phyloP scores from a whole-genome alignment of 345 rosid species.

The Lenwebbia sp. region DNA sequence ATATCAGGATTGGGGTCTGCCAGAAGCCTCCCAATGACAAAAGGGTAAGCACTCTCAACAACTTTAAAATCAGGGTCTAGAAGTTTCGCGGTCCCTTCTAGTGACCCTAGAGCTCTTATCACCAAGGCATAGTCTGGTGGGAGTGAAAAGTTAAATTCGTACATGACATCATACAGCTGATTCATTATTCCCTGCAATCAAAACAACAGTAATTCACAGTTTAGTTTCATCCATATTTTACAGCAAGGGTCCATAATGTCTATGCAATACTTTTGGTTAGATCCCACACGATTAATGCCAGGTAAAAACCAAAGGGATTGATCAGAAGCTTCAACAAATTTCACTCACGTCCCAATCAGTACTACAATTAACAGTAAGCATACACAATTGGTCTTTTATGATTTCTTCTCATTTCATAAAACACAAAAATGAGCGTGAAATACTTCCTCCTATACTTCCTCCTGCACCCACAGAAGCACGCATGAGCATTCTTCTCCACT shows the following conservation, averaged over 20 bases:
- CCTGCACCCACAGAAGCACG: neutral
- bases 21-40: slow-evolving; percentile 78
- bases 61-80: slow-evolving; percentile 91
- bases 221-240: neutral
- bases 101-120: slow-evolving; percentile 85
- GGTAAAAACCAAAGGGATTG: neutral
- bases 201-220: neutral
- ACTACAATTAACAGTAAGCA: neutral
- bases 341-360: neutral
- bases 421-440: neutral
- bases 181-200: slow-evolving; percentile 68
- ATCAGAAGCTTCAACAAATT: neutral
- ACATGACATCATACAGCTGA: slow-evolving; percentile 83
- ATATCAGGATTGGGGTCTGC: slow-evolving; percentile 92
- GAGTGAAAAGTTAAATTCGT: slow-evolving; percentile 76
- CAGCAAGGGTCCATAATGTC: neutral
- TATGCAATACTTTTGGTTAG: neutral
- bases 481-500: neutral
- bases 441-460: neutral
- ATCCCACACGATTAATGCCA: neutral
- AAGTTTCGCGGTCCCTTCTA: slow-evolving; percentile 94
- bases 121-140: slow-evolving; percentile 96
- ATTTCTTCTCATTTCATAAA: neutral
- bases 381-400: neutral
- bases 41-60: slow-evolving; percentile 85